Evolutionary conservation across 495 filamentous ascomycete species (phyloP), one percentile per base, ranked within the genome.

Genomic region (Hypoxylon rickii): DNA sequence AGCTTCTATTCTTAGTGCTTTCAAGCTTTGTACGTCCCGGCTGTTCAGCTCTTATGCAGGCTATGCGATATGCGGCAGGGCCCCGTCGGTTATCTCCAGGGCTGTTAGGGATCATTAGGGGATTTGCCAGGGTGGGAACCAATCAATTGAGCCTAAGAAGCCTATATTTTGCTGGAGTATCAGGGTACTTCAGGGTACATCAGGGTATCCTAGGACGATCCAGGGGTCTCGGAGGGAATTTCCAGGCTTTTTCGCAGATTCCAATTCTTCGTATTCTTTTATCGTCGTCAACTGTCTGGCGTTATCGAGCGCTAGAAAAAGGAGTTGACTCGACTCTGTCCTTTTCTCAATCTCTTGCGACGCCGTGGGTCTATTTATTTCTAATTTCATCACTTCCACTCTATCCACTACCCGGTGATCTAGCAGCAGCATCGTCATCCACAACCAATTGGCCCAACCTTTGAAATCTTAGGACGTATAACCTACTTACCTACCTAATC

Each of bases 21-120:
- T 44, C 46, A 56, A 49, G 47, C 47, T 62, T 56, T 19, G 26
- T 12, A 22, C 43, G 29, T 46, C 32, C 58, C 51, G 48, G 52
- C 43, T 56, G 46, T 61, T 57, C 58, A 57, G 48, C 58, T 62
- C 47, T 34, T n/a, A 62, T 56, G 52, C 43, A 52, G 51, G 58
- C 51, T 56, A 52, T 52, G 47, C 58, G 52, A 38, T 12, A 40
- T n/a, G n/a, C n/a, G n/a, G n/a, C n/a, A n/a, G n/a, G 36, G 18
- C 41, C 51, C 41, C 37, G 16, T 33, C 56, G 42, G 36, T 29
- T 29, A 53, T 51, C 55, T 15, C 24, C 46, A 37, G 43, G 48
- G 47, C 4, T 29, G n/a, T n/a, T n/a, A n/a, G n/a, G 24, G 37
- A 22, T 37, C 41, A 41, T 11, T 29, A 2, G 31, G 43, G 55